These are phyloP conservation scores for Butyriboletus appendiculatus DNA, from an alignment of 1,284 basidiomycete genomes.

Conservation along the genomic window DNA sequence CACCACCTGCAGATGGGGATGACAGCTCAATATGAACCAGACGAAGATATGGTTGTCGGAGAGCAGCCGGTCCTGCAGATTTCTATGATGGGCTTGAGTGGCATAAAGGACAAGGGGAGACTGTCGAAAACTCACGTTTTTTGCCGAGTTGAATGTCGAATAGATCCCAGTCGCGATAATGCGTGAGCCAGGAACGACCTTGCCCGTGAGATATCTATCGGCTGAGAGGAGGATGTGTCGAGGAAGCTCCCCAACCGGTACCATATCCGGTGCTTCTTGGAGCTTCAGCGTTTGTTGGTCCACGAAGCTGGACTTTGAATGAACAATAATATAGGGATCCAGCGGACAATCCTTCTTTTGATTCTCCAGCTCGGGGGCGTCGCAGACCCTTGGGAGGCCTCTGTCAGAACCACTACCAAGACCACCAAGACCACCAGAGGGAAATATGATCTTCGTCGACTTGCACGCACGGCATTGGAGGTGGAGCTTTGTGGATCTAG, in stretches of 20 bases:
- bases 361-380: constrained; percentile 71
- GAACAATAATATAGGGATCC: constrained; percentile 96
- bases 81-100: constrained; percentile 50
- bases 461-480: constrained; percentile 94
- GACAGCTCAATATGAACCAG: constrained; percentile 90
- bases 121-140: constrained; percentile 57
- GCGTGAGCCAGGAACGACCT: constrained; percentile 92
- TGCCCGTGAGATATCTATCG: constrained; percentile 88
- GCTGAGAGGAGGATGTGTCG: constrained; percentile 93
- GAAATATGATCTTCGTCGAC: constrained; percentile 79
- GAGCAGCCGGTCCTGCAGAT: constrained; percentile 74
- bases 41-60: constrained; percentile 94
- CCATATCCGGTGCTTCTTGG: constrained; percentile 99
- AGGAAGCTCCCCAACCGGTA: constrained; percentile 97
- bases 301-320: constrained; percentile 93
- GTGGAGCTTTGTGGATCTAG: constrained; percentile 89
- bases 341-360: constrained; percentile 92
- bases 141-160: constrained; percentile 89
- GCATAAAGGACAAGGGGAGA: not conserved
- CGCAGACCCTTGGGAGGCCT: constrained; percentile 84
- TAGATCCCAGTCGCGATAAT: constrained; percentile 97
- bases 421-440: constrained; percentile 85
- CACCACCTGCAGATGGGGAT: constrained; percentile 70
- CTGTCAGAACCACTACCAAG: constrained; percentile 78
- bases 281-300: constrained; percentile 97